These are phyloP conservation scores for Helianthus tuberosus DNA, from an alignment of 129 eudicot species.

Conservation along the genomic window DNA sequence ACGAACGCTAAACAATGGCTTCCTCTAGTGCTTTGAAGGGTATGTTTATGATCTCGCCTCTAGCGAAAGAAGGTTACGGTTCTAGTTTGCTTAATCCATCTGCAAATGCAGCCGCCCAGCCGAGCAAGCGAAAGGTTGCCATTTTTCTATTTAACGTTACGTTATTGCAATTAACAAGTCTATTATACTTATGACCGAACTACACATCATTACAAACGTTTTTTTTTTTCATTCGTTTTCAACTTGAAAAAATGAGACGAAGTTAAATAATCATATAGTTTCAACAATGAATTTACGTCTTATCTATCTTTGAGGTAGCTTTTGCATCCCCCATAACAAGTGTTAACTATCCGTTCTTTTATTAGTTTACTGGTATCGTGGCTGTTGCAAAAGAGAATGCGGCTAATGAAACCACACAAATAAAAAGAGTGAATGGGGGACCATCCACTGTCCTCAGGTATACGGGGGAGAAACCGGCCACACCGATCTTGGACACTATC, in stretches of 20 bases:
- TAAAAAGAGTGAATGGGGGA: neutral
- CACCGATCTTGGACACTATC: conserved; percentile 62
- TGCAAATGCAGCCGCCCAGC: neutral
- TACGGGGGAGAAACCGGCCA: conserved; percentile 49
- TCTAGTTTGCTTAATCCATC: conserved; percentile 5
- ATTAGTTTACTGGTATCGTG: conserved; percentile 5
- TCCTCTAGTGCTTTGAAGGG: conserved; percentile 23
- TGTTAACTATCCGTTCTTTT: neutral
- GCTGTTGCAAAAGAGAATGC: conserved; percentile 14
- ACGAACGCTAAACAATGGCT: conserved; percentile 10
- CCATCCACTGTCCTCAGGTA: conserved; percentile 21
- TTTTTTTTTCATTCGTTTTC: too few species aligned
- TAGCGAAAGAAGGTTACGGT: conserved; percentile 6
- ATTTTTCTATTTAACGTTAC: neutral
- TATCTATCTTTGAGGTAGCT: too few species aligned
- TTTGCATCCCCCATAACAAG: too few species aligned
- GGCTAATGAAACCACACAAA: neutral
- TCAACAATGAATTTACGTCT: too few species aligned
- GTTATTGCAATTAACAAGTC: neutral
- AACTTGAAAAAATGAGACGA: too few species aligned
- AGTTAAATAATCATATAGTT: too few species aligned
- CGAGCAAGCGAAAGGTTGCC: conserved; percentile 19
- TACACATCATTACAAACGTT: neutral
- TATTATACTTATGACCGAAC: neutral
- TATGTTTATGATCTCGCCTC: neutral